Percentiles rank a stretch among this genome's conserved stretches.
Conservation (phyloP, 768 basidiomycete genomes). For the Boletellus ananas region DNA sequence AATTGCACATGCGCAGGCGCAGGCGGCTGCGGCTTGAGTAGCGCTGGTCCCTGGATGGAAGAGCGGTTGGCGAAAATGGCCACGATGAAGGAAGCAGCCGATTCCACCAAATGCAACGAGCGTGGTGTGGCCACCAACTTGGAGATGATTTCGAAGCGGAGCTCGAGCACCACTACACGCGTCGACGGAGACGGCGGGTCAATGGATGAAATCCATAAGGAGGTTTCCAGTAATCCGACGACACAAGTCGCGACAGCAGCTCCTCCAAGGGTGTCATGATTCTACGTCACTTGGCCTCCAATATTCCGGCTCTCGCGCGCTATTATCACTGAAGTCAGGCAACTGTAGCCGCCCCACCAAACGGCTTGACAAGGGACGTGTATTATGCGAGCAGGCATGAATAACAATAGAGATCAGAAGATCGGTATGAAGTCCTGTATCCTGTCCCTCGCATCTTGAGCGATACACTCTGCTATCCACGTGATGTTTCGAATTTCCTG, state of each 20-base stretch:
- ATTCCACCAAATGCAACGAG: neutral
- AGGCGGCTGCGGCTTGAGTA: conserved; percentile 59
- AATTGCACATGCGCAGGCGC: conserved; percentile 54
- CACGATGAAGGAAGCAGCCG: neutral
- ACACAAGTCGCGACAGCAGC: neutral
- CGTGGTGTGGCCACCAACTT: neutral
- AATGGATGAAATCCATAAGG: conserved; percentile 6
- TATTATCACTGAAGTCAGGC: neutral
- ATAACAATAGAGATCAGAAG: conserved; percentile 46
- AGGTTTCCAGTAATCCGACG: neutral
- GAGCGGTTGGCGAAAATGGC: conserved; percentile 36
- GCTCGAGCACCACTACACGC: conserved; percentile 2
- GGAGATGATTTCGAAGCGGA: neutral
- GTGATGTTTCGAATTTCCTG: conserved; percentile 86
- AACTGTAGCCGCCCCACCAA: neutral
- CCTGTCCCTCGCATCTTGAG: conserved; percentile 92
- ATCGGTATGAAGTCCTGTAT: conserved; percentile 94
- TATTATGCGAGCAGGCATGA: conserved; percentile 8
- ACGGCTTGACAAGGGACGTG: neutral
- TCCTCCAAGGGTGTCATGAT: conserved; percentile 3
- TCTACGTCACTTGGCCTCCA: neutral
- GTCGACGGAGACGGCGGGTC: conserved; percentile 1
- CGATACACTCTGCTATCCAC: conserved; percentile 98
- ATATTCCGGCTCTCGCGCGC: too few species aligned
- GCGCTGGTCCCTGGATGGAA: conserved; percentile 70